These are phyloP conservation scores for Binderoboletus segoi DNA, from an alignment of 1,284 basidiomycete genomes.

Conservation along the genomic window DNA sequence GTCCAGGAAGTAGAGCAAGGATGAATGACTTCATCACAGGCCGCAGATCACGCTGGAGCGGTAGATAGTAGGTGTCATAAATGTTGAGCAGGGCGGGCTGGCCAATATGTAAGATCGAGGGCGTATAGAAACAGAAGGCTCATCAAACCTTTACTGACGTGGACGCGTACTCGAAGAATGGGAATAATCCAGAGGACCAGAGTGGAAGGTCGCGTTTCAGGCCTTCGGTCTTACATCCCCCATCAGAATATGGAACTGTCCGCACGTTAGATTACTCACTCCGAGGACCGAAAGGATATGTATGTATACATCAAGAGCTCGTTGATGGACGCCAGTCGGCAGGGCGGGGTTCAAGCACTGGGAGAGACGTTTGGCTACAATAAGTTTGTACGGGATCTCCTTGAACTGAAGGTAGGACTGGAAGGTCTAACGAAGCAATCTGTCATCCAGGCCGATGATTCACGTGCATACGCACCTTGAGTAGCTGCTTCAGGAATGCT, in stretches of 20 bases:
- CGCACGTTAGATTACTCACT: conserved; percentile 48
- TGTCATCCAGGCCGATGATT: not conserved
- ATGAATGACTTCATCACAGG: conserved; percentile 95
- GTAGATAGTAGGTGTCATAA: conserved; percentile 90
- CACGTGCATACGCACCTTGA: conserved; percentile 61
- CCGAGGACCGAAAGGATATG: conserved; percentile 91
- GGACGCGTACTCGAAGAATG: conserved; percentile 97
- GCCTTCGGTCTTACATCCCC: conserved; percentile 71
- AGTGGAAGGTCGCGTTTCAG: conserved; percentile 85
- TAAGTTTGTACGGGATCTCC: conserved; percentile 93
- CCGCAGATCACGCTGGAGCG: conserved; percentile 79
- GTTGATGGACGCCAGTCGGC: conserved; percentile 95
- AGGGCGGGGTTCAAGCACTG: conserved; percentile 98
- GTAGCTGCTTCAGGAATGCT: conserved; percentile 91
- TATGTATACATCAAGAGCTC: conserved; percentile 93
- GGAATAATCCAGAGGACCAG: conserved; percentile 97
- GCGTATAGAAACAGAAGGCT: not conserved
- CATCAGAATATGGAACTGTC: conserved; percentile 2
- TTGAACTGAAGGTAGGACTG: conserved; percentile 92
- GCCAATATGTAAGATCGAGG: not conserved
- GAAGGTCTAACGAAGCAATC: conserved; percentile 63
- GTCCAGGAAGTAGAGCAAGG: conserved; percentile 87
- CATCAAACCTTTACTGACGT: conserved; percentile 83
- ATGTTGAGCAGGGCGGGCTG: conserved; percentile 85
- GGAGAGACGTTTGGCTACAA: conserved; percentile 92